phyloP scores from a whole-genome alignment of 345 rosid species.

The Eucalyptus curtisii region DNA sequence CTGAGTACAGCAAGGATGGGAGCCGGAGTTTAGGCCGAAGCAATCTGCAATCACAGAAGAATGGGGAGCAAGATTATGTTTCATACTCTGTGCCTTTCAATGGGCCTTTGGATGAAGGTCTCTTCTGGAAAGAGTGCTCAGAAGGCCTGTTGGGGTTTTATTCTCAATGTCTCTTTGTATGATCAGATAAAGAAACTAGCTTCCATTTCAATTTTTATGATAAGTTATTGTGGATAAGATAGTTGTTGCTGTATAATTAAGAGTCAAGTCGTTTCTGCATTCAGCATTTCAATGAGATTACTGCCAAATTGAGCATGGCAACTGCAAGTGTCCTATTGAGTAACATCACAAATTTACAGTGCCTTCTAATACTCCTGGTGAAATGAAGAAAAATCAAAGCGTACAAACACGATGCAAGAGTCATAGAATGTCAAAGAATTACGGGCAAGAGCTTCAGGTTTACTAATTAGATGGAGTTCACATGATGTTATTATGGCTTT shows the following conservation, averaged over 20 bases:
- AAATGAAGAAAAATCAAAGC: not conserved
- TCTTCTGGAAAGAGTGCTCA: conserved; percentile 3
- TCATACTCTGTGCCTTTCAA: not conserved
- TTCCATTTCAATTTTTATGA: not conserved
- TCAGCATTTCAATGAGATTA: not conserved
- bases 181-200: not conserved
- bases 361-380: not conserved
- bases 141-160: not conserved
- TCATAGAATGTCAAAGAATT: not conserved
- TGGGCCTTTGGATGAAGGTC: not conserved
- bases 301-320: not conserved
- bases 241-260: not conserved
- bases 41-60: not conserved
- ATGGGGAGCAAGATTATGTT: not conserved
- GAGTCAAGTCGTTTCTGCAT: not conserved
- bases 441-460: not conserved
- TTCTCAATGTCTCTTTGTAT: not conserved
- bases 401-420: not conserved
- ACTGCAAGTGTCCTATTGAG: not conserved
- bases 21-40: not conserved
- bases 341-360: not conserved
- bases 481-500: not conserved
- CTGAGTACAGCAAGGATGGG: not conserved
- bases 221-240: not conserved
- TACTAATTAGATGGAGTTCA: not conserved